A percentile compares a stretch with the other conserved stretches of the same genome.
phyloP scores from a whole-genome alignment of 441 rosid species.

The Pelargonium cotyledonis region DNA sequence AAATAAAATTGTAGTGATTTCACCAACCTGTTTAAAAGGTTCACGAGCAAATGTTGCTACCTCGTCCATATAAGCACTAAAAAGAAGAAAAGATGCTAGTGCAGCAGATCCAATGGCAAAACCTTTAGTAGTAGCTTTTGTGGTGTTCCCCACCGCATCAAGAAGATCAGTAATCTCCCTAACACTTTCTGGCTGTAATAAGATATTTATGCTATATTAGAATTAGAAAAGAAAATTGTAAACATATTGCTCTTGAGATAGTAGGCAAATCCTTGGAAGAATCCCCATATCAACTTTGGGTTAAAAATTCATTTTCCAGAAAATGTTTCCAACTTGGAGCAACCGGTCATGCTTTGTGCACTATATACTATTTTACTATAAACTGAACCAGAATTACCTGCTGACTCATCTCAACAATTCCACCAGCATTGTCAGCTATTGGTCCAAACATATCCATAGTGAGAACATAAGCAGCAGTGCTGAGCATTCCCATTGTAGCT shows the following conservation, averaged over 20 bases:
- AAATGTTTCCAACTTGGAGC: not conserved
- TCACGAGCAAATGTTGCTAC: conserved; percentile 72
- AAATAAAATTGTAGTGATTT: no score
- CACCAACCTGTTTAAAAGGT: conserved; percentile 76
- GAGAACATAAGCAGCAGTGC: conserved; percentile 96
- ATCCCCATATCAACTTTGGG: no score
- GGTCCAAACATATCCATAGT: conserved; percentile 99
- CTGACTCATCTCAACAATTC: conserved; percentile 99
- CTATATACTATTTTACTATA: no score
- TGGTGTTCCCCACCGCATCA: conserved; percentile 98
- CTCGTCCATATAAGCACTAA: conserved; percentile 99
- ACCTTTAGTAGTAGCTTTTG: conserved; percentile 97
- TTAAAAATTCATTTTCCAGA: conserved; percentile 15
- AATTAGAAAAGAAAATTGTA: not conserved
- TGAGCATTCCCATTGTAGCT: conserved; percentile 99
- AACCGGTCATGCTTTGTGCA: no score
- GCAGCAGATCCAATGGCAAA: conserved; percentile 99
- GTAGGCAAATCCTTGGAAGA: not conserved
- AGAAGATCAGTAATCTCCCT: conserved; percentile 93
- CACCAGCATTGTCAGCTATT: conserved; percentile 99
- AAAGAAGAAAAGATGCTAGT: conserved; percentile 94
- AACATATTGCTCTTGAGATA: not conserved
- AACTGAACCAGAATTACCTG: conserved; percentile 86
- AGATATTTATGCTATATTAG: conserved; percentile 17
- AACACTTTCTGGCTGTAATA: conserved; percentile 88